Percentiles rank a stretch among this genome's conserved stretches.
These are phyloP conservation scores for Fusarium veterinarium DNA, from an alignment of 2,329 filamentous ascomycete species.

Conservation along the genomic window DNA sequence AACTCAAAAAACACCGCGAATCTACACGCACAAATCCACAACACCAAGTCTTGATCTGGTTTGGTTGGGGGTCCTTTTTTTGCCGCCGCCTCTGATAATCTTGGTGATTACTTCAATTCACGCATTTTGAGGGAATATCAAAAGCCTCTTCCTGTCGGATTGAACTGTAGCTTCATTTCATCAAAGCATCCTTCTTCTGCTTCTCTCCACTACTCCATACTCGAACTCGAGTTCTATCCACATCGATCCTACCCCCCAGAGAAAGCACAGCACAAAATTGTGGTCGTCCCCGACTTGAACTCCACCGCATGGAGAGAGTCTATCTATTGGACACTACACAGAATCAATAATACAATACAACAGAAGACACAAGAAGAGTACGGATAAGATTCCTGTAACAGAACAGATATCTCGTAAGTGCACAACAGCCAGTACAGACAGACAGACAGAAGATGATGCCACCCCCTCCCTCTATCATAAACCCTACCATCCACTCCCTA, in stretches of 20 bases:
- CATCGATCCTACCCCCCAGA: constrained; percentile 21
- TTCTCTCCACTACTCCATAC: constrained; percentile 16
- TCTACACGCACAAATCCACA: constrained; percentile 20
- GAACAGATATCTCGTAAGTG: constrained; percentile 20
- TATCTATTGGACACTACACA: constrained; percentile 8
- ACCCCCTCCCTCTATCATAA: constrained; percentile 11
- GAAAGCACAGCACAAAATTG: constrained; percentile 9
- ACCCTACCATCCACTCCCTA: constrained; percentile 27
- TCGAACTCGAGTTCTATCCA: constrained; percentile 1
- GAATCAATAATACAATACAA: constrained; percentile 1
- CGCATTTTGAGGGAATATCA: constrained; percentile 20
- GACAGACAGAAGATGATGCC: constrained; percentile 26
- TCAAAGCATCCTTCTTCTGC: neutral
- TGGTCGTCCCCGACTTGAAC: constrained; percentile 12
- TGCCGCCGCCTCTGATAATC: constrained; percentile 26
- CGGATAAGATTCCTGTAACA: constrained; percentile 1
- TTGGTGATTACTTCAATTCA: constrained; percentile 17
- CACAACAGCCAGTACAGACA: neutral
- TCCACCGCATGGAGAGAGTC: constrained; percentile 1
- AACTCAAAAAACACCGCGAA: constrained; percentile 18
- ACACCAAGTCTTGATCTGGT: constrained; percentile 22
- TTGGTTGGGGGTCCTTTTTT: constrained; percentile 16
- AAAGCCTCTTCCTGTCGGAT: constrained; percentile 17
- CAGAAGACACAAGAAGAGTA: neutral
- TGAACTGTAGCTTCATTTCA: neutral